Conservation (phyloP, 768 basidiomycete species). For the Gymnopilus dilepis region DNA sequence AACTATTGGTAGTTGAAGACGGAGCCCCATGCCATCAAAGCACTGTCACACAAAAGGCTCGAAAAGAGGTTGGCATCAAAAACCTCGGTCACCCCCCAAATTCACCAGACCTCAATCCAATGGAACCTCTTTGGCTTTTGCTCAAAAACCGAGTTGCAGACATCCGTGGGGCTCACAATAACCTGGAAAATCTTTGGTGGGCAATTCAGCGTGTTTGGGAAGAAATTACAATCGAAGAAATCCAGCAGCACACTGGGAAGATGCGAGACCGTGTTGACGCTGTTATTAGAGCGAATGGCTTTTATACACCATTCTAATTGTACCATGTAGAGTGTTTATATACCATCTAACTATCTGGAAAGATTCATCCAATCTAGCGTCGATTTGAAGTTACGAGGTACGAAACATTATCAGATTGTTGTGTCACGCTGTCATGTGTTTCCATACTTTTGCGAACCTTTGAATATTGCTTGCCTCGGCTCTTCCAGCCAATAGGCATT, state of each 20-base stretch:
- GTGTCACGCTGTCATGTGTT: slow-evolving; percentile 6
- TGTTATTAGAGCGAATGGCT: not conserved
- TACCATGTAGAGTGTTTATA: slow-evolving; percentile 13
- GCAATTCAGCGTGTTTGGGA: no score
- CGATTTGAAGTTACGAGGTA: no score
- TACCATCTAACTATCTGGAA: slow-evolving; percentile 32
- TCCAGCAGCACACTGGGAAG: not conserved
- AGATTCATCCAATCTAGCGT: slow-evolving; percentile 20
- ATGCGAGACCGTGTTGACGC: not conserved
- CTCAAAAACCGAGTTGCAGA: not conserved
- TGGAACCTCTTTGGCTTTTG: not conserved
- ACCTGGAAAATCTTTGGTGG: not conserved
- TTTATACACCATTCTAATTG: slow-evolving; percentile 7
- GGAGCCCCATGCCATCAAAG: no score
- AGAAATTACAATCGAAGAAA: no score
- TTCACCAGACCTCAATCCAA: no score
- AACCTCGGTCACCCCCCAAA: no score
- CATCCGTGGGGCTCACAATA: not conserved
- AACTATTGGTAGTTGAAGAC: no score
- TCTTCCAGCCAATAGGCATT: no score
- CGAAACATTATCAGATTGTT: not conserved
- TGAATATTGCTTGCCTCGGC: no score
- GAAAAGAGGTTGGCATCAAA: no score
- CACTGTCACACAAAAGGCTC: no score
- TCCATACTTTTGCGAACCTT: slow-evolving; percentile 22